Evolutionary conservation across 2,329 filamentous ascomycete species (phyloP), one percentile per base, ranked within the genome.

Genomic region (Elsinoe australis): DNA sequence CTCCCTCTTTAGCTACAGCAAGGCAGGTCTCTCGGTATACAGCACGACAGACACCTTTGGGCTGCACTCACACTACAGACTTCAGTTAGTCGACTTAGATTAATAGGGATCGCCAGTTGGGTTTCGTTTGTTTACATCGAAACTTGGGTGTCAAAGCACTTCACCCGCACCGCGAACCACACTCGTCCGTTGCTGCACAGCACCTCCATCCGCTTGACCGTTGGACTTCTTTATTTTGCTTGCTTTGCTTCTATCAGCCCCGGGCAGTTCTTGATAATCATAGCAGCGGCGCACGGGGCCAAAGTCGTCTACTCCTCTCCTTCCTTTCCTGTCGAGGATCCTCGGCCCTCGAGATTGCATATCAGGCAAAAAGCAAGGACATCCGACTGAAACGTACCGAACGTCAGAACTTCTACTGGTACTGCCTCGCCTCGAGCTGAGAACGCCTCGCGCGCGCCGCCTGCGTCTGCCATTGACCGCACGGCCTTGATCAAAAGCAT

Each of bases 101-200:
- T 29, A 44, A 44, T 44, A 24, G 39, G 39, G 39, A 44, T 44
- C 39, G 17, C 32, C 28, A 21, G 12, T 21, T 21, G 31, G 26
- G 39, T 44, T 44, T 44, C 39, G 39, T 44, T 44, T 44, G 39
- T 44, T 44, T 44, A 44, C 39, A 44, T 9, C 26, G n/a, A 9
- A 44, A 44, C 39, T 44, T 17, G 24, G 39, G 39, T 44, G 17
- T 8, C 24, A 24, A 15, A 41, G 21, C 24, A 44, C 39, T 32
- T 26, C 39, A 26, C 39, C 39, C 39, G 39, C 28, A 29, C 26
- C 6, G 39, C 28, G 26, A 31, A 32, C 39, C 39, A 32, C 28
- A 44, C 10, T 31, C 39, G 39, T 44, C 24, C 26, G 4, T 32
- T 15, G 39, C 39, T 44, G 24, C 28, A 44, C 39, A 44, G 39